These are phyloP conservation scores for Ogataea hybrid DNA, from an alignment of 1,139 yeast species.

Conservation along the genomic window DNA sequence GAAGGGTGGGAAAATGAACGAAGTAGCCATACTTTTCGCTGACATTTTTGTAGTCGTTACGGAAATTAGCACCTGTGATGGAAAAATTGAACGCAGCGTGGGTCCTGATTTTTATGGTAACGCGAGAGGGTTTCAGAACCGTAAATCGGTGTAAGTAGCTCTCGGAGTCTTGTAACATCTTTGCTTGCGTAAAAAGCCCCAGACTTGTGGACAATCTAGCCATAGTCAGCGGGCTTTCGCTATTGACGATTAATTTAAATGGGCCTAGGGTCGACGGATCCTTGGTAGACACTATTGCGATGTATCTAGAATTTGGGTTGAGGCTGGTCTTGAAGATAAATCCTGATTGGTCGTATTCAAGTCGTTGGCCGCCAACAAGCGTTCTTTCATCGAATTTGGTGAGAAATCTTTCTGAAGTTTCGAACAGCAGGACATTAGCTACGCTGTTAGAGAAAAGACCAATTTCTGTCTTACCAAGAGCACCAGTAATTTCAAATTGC, in stretches of 20 bases:
- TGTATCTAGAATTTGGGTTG: constrained; percentile 37
- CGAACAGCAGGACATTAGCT: constrained; percentile 17
- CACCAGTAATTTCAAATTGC: constrained; percentile 43
- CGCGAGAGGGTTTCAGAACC: constrained; percentile 2
- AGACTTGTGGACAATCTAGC: constrained; percentile 5
- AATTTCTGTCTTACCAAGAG: constrained; percentile 4
- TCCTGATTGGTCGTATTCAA: constrained; percentile 10
- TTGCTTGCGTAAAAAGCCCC: constrained; percentile 11
- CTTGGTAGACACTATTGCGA: constrained; percentile 38
- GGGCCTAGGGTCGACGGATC: constrained; percentile 23
- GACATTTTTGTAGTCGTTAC: background rate
- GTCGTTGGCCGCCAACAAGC: constrained; percentile 19
- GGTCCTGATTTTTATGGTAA: background rate
- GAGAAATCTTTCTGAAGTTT: constrained; percentile 14
- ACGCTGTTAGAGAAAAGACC: constrained; percentile 12
- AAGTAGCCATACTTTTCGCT: background rate
- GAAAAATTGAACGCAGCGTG: background rate
- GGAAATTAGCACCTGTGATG: background rate
- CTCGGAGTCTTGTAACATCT: background rate
- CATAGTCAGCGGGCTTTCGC: constrained; percentile 4
- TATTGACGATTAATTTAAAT: constrained; percentile 16
- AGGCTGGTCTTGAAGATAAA: constrained; percentile 32
- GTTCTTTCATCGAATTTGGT: constrained; percentile 12
- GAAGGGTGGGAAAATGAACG: background rate
- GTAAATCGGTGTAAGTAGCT: constrained; percentile 2